A percentile compares a stretch with the other conserved stretches of the same genome.
phyloP scores from a whole-genome alignment of 345 rosid genomes.

The Aegle marmelos region DNA sequence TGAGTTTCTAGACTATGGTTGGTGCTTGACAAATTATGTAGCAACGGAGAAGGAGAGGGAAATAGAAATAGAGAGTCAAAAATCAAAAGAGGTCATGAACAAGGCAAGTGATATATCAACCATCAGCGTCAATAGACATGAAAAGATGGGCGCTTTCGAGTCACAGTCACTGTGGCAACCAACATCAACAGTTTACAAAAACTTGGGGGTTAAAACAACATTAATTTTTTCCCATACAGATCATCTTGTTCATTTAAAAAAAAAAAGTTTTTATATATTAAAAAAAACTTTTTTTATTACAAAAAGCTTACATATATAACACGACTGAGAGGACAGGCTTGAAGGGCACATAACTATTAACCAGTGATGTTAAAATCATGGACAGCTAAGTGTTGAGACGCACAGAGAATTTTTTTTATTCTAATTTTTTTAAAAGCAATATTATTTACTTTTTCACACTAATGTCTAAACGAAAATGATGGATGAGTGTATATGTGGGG shows the following conservation, averaged over 20 bases:
- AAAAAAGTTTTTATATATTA: background rate
- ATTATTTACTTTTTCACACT: conserved; percentile 6
- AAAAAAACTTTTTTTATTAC: background rate
- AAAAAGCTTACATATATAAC: background rate
- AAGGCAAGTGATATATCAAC: conserved; percentile 58
- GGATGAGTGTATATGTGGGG: conserved; percentile 26
- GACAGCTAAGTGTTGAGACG: conserved; percentile 10
- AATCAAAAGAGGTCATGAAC: conserved; percentile 43
- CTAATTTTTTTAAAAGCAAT: background rate
- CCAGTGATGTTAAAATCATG: conserved; percentile 30
- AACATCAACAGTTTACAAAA: conserved; percentile 31
- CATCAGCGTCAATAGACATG: conserved; percentile 74
- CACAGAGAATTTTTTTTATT: background rate
- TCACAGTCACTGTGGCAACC: conserved; percentile 64
- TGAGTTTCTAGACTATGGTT: background rate
- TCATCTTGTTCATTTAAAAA: background rate
- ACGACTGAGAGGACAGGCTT: background rate
- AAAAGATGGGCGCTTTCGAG: conserved; percentile 89
- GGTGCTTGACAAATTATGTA: conserved; percentile 26
- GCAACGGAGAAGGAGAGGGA: conserved; percentile 1
- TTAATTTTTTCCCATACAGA: background rate
- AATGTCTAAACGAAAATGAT: conserved; percentile 41
- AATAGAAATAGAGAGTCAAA: conserved; percentile 15
- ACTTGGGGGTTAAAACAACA: conserved; percentile 30
- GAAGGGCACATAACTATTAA: background rate